Base-by-base conservation (phyloP, 1,139 yeast genomes). In the Nakaseomyces sp. region DNA sequence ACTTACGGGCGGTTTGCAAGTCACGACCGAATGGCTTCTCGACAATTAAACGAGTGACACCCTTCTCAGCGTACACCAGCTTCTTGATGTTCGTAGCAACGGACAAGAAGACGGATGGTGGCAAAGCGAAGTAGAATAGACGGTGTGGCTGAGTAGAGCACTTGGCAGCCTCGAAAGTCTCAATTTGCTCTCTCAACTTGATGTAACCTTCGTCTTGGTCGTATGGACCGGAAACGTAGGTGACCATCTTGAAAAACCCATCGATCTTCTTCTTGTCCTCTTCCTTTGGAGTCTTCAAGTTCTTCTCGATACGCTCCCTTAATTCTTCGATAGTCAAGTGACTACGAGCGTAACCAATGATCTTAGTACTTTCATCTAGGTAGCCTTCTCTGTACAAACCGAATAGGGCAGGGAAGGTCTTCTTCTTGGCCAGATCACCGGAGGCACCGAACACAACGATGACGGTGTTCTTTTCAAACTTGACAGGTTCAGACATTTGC, bases 1-100 rank as follows among this genome's bases (percentile, higher is more conserved):
- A 72, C 57, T 77, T 80, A 56, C 88, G 75, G 9, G 95, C 79
- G 44, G 87, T 73, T 49, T 74, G 76, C 57, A 89, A 76, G 65
- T 91, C 97, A 62, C 79, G 93, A 51, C 99, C 99, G 65, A 91
- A 93, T 30, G 99, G 99, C 71, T 91, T 91, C 69, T 91, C 99
- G 47, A 91, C 86, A 60, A 91, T 86, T 54, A 93, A 71, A 63
- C 96, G 78, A 32, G 88, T 79, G 46, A 73, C 65, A 44, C 95
- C 96, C 44, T 74, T 69, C 36, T 63, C 57, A 41, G 87, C 83
- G 65, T 88, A 84, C 51, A 77, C 78, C 58, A 75, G 64, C 54
- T 77, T 69, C 69, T 83, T 87, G 63, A 91, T 71, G 50, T 84
- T 77, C 45, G 71, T 68, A 46, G 93, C 88, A 40, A 89, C 97